Evolutionary conservation across 306 rosid genomes (phyloP).

Genomic region (Aeschynomene evenia): DNA sequence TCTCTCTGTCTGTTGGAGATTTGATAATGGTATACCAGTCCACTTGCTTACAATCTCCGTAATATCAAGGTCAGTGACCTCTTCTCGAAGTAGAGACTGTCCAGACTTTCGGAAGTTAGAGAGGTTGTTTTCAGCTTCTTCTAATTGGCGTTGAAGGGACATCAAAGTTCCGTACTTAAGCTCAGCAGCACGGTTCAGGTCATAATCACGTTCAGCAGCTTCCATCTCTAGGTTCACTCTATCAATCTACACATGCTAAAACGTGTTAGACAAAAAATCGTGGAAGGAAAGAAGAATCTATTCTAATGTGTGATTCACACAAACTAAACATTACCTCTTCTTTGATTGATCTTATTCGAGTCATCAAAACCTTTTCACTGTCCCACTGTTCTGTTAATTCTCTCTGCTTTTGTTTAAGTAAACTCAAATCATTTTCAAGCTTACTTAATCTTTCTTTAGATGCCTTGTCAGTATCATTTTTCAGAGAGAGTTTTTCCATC

Average conservation of each 20-base stretch:
- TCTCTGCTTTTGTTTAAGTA: slow-evolving; percentile 82
- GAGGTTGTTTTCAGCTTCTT: slow-evolving; percentile 81
- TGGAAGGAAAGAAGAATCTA: neutral
- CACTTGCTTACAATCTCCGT: slow-evolving; percentile 91
- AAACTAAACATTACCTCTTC: slow-evolving; percentile 67
- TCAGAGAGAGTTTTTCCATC: slow-evolving; percentile 91
- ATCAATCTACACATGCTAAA: slow-evolving; percentile 62
- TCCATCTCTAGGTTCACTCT: slow-evolving; percentile 97
- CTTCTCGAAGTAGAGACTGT: slow-evolving; percentile 76
- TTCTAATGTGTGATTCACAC: neutral
- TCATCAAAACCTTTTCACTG: slow-evolving; percentile 78
- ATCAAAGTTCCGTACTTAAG: slow-evolving; percentile 86
- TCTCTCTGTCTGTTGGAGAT: slow-evolving; percentile 89
- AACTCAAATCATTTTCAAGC: slow-evolving; percentile 71
- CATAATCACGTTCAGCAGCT: slow-evolving; percentile 92
- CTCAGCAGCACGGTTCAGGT: slow-evolving; percentile 94
- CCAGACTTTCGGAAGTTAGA: slow-evolving; percentile 67
- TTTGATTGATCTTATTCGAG: slow-evolving; percentile 77
- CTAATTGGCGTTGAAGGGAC: slow-evolving; percentile 75
- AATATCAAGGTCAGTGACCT: slow-evolving; percentile 89
- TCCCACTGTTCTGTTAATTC: slow-evolving; percentile 82
- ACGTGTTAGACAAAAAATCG: slow-evolving; percentile 6
- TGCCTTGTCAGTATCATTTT: slow-evolving; percentile 92
- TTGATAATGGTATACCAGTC: slow-evolving; percentile 87
- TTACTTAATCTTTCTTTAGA: slow-evolving; percentile 85